Evolutionary conservation across 2,329 filamentous ascomycete genomes (phyloP), one percentile per base, ranked within the genome.

Genomic region (Capronia coronata): DNA sequence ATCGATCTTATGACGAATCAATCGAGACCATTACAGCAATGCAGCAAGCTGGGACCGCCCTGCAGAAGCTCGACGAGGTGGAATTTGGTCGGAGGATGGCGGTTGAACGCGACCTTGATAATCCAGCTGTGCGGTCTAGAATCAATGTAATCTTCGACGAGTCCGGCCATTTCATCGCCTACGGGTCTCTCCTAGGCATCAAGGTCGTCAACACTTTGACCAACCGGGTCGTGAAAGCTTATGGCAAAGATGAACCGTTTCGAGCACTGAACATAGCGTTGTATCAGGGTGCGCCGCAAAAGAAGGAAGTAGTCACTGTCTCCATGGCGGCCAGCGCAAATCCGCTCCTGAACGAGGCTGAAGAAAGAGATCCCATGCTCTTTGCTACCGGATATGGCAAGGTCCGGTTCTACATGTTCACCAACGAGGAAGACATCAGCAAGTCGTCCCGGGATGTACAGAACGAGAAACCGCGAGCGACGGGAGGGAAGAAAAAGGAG

Each of bases 321-420:
- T 90, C 90, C 58, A 98, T 98, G 93, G 94, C 93, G 1, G 93
- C 94, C 0, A 94, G 87, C 27, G 85, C 80, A 61, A 98, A 98
- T 65, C 93, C 94, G 0, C 77, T 98, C 1, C 77, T 98, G 2
- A 87, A 93, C 63, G 90, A 96, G 72, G 87, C 93, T 1, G 91
- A 96, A 68, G 80, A 82, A 16, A 79, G 90, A 54, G 93, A 98
- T 64, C 90, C 94, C 0, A 91, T 97, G 63, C 74, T 98, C 6
- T 78, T 94, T 38, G 77, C 80, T 8, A 97, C 93, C 0, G 91
- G 83, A 0, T 83, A 86, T 39, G 86, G 83, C 55, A 97, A 95
- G 69, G 80, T 86, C 22, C 85, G 94, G 34, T 98, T 98, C 71
- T 98, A 96, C 76, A 89, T 97, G 82, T 98, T 96, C 68, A 95